Percentiles rank a stretch among this genome's conserved stretches.
Conservation (phyloP, 148 eudicot species). For the Rhododendron molle region DNA sequence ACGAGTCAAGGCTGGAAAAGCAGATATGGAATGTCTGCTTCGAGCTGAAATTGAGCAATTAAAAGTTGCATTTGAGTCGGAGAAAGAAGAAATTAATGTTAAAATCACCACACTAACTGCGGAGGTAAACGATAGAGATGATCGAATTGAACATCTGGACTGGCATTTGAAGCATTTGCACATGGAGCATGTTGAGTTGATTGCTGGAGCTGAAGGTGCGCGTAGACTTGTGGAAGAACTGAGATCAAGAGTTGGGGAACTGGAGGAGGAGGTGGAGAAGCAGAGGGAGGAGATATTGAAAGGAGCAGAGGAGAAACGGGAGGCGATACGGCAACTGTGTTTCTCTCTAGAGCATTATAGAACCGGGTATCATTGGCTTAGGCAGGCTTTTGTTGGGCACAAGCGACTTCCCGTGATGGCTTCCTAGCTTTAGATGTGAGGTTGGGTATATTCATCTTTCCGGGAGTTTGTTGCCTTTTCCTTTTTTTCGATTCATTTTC, state of each 20-base stretch:
- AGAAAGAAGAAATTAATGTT: conserved; percentile 35
- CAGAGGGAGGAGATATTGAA: conserved; percentile 39
- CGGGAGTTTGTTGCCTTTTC: not conserved
- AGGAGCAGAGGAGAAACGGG: conserved; percentile 80
- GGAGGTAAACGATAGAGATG: conserved; percentile 37
- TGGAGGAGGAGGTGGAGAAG: conserved; percentile 51
- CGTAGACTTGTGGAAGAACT: conserved; percentile 31
- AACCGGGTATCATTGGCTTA: conserved; percentile 50
- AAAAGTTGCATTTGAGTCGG: conserved; percentile 36
- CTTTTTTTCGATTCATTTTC: not conserved
- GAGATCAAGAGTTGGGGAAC: conserved; percentile 35
- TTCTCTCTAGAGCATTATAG: conserved; percentile 81
- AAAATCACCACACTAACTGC: conserved; percentile 20
- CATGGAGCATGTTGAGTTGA: conserved; percentile 36
- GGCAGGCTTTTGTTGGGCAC: conserved; percentile 51
- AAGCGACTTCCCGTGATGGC: conserved; percentile 38
- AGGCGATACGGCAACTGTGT: conserved; percentile 83
- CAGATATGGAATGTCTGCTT: conserved; percentile 33
- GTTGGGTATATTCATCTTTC: not conserved
- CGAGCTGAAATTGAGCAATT: conserved; percentile 53
- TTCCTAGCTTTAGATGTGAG: conserved; percentile 13
- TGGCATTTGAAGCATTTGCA: conserved; percentile 41
- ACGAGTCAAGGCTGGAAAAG: conserved; percentile 35
- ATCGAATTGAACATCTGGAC: conserved; percentile 35
- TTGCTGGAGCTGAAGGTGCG: conserved; percentile 20